A percentile compares a stretch with the other conserved stretches of the same genome.
phyloP scores from a whole-genome alignment of 2,329 filamentous ascomycete genomes.

The Colletotrichum sp. region DNA sequence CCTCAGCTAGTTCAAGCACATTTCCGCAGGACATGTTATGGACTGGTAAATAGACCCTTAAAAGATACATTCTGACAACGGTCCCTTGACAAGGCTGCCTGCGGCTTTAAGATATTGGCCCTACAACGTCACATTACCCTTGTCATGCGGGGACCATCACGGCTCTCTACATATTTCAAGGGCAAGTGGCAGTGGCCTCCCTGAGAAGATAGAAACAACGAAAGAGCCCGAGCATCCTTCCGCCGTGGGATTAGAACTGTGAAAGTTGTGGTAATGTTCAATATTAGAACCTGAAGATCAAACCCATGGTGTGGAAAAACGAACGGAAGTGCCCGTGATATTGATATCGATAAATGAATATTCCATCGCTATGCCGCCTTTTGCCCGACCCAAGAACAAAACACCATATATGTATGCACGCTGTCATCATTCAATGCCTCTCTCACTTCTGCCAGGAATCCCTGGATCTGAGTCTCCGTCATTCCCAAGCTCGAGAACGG shows the following conservation, averaged over 20 bases:
- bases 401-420: neutral
- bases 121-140: neutral
- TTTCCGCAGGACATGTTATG: neutral
- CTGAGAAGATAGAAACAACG: neutral
- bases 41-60: neutral
- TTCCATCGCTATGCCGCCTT: neutral
- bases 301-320: neutral
- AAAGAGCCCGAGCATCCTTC: too few relatives aligned
- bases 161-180: too few relatives aligned
- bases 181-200: too few relatives aligned
- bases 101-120: neutral
- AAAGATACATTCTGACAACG: neutral
- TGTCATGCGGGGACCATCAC: neutral
- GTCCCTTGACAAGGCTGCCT: neutral
- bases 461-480: neutral
- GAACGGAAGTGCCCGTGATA: neutral
- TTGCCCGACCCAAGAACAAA: neutral
- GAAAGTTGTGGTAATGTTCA: neutral
- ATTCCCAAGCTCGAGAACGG: neutral
- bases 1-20: neutral
- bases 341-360: neutral
- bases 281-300: fast-evolving
- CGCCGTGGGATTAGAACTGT: too few relatives aligned
- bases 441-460: neutral
- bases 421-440: neutral